Evolutionary conservation across 225 moss, liverwort and hornwort species (phyloP), one percentile per base, ranked within the genome.

Genomic region (Climacium dendroides): DNA sequence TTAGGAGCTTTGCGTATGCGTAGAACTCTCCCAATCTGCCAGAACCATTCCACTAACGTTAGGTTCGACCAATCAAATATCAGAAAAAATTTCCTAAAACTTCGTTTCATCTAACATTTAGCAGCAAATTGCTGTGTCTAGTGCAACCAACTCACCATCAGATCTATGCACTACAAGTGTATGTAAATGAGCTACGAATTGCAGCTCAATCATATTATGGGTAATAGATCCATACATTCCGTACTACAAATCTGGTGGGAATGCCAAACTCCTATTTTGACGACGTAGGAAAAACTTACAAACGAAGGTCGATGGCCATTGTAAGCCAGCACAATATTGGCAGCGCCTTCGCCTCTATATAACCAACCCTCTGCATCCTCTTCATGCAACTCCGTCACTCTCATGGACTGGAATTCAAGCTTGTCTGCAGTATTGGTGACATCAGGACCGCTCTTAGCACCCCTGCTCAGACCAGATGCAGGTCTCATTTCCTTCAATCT

Each of bases 301-400:
- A 98, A 91, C 55, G 93, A 92, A 72, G 92, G 94, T 84, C 95
- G 90, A n/a, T 85, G 89, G 74, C 98, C 98, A 45, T 88, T 71
- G 88, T 98, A 98, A 24, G 92, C 94, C 32, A 98, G 88, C 74
- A 97, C 97, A 11, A 98, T 90, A 79, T 96, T 98, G n/a, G 98
- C 97, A 45, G 96, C 97, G 24, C 97, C 96, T 94, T 97, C 95
- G 48, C 98, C 97, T 92, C 98, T 90, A 81, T 98, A 97, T 9
- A 87, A 79, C 95, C 97, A 98, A 76, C 94, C 94, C 57, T 90
- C 92, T 62, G 94, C 96, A 72, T 96, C 98, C 79, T 89, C 88
- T 83, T 91, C 91, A 70, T 75, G 88, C 90, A 94, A 87, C 47
- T 92, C 91, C 74, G 84, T 87, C 19, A 53, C 83, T 86, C 84